Evolutionary conservation across 2,329 filamentous ascomycete species (phyloP).

Genomic region (Phoma sp.): DNA sequence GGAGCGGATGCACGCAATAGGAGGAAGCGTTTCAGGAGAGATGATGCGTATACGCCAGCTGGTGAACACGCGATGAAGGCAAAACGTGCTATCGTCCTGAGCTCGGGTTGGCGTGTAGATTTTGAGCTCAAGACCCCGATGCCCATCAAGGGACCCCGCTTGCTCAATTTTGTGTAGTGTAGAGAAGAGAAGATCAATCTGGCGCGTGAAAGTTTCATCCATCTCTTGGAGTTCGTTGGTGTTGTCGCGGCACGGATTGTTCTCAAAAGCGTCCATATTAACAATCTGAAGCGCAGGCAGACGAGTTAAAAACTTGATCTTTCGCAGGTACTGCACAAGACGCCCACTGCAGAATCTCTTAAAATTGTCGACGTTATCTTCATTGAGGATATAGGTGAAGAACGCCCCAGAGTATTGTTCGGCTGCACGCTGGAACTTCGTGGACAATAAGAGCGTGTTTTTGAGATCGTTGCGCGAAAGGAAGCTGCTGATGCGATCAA

Average conservation of each 20-base stretch:
- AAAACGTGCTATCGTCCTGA: not conserved
- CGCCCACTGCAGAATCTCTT: constrained; percentile 18
- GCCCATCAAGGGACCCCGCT: not conserved
- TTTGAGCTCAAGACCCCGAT: constrained; percentile 8
- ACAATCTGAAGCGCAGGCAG: constrained; percentile 6
- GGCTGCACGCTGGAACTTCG: constrained; percentile 15
- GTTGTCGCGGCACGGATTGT: constrained; percentile 15
- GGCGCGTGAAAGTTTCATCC: constrained; percentile 20
- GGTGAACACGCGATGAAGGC: constrained; percentile 5
- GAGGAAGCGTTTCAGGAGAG: constrained; percentile 18
- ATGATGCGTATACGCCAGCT: constrained; percentile 25
- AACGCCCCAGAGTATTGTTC: constrained; percentile 24
- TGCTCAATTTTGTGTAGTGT: constrained; percentile 5
- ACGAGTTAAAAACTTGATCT: constrained; percentile 10
- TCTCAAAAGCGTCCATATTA: not conserved
- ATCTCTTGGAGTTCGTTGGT: constrained; percentile 13
- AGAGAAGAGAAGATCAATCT: constrained; percentile 19
- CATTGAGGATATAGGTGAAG: constrained; percentile 6
- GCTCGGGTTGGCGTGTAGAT: constrained; percentile 13
- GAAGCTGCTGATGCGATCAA: constrained; percentile 24
- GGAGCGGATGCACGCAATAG: constrained; percentile 16
- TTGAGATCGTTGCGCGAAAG: constrained; percentile 22
- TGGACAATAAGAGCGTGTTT: constrained; percentile 18
- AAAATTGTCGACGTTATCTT: constrained; percentile 15
- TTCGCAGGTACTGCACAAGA: constrained; percentile 12